A percentile compares a stretch with the other conserved stretches of the same genome.
These are phyloP conservation scores for Colletotrichum sidae DNA, from an alignment of 2,329 filamentous ascomycete species.

Conservation along the genomic window DNA sequence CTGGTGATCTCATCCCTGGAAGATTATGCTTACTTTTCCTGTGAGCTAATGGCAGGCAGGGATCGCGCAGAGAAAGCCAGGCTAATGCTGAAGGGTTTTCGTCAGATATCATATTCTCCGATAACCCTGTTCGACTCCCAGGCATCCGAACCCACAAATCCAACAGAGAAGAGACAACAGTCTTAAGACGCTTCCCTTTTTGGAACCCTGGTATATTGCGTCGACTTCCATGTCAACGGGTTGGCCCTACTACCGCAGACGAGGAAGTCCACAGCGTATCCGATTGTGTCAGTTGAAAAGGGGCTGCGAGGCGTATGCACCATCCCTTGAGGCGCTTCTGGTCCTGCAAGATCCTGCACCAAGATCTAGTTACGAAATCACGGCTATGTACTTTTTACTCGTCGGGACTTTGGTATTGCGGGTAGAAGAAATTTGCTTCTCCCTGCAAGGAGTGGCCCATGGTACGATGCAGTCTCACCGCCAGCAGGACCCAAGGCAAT, in stretches of 20 bases:
- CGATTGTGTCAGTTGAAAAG: not conserved
- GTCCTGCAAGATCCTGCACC: slow-evolving; percentile 34
- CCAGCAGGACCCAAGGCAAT: not conserved
- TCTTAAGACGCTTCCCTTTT: slow-evolving; percentile 1
- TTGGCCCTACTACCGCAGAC: slow-evolving; percentile 4
- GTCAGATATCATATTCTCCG: slow-evolving; percentile 28
- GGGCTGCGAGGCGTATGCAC: not conserved
- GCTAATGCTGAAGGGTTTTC: slow-evolving; percentile 16
- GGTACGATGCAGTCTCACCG: slow-evolving; percentile 13
- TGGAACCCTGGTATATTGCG: slow-evolving; percentile 1
- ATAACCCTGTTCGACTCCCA: slow-evolving; percentile 15
- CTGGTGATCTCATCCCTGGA: slow-evolving; percentile 8
- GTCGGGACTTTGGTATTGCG: not conserved
- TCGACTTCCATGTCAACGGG: not conserved
- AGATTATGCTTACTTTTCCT: slow-evolving; percentile 25
- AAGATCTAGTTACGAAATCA: slow-evolving; percentile 17
- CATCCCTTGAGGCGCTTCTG: not conserved
- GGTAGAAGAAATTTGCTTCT: slow-evolving; percentile 10
- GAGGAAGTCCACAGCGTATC: slow-evolving; percentile 3
- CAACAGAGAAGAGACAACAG: slow-evolving; percentile 8
- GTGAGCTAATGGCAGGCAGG: not conserved
- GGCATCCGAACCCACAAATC: slow-evolving; percentile 15
- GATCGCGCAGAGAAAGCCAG: slow-evolving; percentile 2
- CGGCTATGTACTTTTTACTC: not conserved
- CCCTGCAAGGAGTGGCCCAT: slow-evolving; percentile 12